A percentile compares a stretch with the other conserved stretches of the same genome.
Evolutionary conservation across 1,139 yeast species (phyloP).

Genomic region (Keqinozyma sinolaborantium): DNA sequence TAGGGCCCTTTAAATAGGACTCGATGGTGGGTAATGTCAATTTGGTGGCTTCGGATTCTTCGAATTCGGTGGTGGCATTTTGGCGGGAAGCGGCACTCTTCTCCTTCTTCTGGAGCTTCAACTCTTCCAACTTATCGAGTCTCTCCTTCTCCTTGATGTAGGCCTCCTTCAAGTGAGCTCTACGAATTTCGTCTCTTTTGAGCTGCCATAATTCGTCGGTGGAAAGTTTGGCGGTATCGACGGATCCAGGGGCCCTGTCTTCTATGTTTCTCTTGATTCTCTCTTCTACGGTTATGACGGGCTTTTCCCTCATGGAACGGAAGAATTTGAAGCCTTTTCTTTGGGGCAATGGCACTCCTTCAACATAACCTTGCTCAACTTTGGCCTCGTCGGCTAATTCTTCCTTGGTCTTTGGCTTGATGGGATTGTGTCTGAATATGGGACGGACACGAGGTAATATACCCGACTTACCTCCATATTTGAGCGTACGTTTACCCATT

Average conservation of each 20-base stretch:
- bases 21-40: constrained; percentile 82
- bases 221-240: constrained; percentile 33
- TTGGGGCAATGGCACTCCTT: constrained; percentile 68
- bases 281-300: constrained; percentile 55
- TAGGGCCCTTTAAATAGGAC: constrained; percentile 60
- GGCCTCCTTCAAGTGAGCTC: constrained; percentile 66
- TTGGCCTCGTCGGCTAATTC: constrained; percentile 41
- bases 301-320: constrained; percentile 45
- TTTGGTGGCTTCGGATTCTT: constrained; percentile 50
- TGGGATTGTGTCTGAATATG: constrained; percentile 58
- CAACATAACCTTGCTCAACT: constrained; percentile 66
- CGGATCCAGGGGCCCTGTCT: constrained; percentile 31
- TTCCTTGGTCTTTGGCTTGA: constrained; percentile 44
- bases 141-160: constrained; percentile 58
- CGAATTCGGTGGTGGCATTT: constrained; percentile 25
- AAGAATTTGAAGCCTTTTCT: constrained; percentile 45
- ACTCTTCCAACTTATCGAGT: constrained; percentile 37
- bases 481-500: constrained; percentile 52
- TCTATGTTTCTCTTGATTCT: constrained; percentile 53
- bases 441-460: constrained; percentile 75
- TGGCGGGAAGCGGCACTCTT: constrained; percentile 14
- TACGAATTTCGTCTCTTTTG: constrained; percentile 65
- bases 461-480: constrained; percentile 73
- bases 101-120: constrained; percentile 19
- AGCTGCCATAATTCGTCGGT: constrained; percentile 51